Evolutionary conservation across 148 eudicot species (phyloP).

Genomic region (Rhododendron vialii): DNA sequence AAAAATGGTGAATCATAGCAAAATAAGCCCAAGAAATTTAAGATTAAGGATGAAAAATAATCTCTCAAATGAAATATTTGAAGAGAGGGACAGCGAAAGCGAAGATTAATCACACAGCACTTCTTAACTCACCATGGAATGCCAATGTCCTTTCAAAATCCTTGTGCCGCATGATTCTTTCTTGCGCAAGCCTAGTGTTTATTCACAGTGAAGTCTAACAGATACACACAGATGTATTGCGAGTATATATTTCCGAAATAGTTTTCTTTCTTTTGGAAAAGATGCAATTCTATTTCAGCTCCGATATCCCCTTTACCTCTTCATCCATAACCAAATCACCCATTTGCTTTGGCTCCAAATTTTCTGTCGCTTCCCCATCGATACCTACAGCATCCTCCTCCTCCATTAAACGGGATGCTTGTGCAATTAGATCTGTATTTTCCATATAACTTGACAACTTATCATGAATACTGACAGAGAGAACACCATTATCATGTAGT

Average conservation of each 20-base stretch:
- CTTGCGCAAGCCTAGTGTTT: background rate
- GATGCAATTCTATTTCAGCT: background rate
- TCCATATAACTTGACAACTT: constrained; percentile 11
- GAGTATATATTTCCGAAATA: background rate
- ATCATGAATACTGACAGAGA: constrained; percentile 12
- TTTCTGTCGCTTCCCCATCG: background rate
- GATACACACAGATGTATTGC: background rate
- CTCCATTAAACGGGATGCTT: background rate
- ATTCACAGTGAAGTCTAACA: background rate
- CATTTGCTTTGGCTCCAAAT: background rate
- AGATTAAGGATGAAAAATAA: background rate
- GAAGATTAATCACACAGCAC: background rate
- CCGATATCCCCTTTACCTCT: background rate
- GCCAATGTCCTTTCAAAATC: background rate
- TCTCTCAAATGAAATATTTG: background rate
- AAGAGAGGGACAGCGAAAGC: background rate
- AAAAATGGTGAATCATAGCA: background rate
- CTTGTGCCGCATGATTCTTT: background rate
- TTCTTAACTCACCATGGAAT: background rate
- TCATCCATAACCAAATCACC: background rate
- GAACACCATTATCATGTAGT: background rate
- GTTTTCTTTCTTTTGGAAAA: background rate
- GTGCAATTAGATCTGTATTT: background rate
- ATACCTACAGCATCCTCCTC: background rate
- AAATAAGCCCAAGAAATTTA: background rate